A percentile compares a stretch with the other conserved stretches of the same genome.
phyloP scores from a whole-genome alignment of 768 basidiomycete species.

The Suillus plorans region DNA sequence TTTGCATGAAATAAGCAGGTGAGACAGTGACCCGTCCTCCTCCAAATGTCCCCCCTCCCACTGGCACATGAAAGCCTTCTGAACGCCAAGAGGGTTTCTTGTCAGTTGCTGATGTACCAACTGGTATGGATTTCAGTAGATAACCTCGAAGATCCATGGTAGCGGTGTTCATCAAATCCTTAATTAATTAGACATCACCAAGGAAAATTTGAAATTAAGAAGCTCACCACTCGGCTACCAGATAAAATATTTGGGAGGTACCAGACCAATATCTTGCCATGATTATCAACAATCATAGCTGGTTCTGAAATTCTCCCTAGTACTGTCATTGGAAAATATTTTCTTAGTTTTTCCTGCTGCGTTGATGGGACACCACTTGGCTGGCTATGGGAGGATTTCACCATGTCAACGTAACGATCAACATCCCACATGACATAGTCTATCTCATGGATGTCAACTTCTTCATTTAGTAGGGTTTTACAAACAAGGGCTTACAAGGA shows the following conservation, averaged over 20 bases:
- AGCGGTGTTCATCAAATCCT: background rate
- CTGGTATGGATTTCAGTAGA: background rate
- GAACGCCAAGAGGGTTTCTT: background rate
- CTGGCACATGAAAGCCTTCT: background rate
- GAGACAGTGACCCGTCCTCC: background rate
- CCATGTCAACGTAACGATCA: background rate
- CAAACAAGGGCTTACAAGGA: background rate
- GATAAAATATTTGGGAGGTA: background rate
- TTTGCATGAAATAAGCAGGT: background rate
- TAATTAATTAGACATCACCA: background rate
- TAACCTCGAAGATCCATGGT: background rate
- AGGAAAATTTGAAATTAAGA: background rate
- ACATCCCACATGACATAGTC: background rate
- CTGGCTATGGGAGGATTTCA: background rate
- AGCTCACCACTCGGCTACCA: background rate
- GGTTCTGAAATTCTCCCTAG: background rate
- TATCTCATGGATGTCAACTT: background rate
- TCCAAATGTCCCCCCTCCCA: background rate
- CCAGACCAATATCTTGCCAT: constrained; percentile 2
- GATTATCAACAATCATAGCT: background rate
- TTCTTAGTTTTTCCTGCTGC: background rate
- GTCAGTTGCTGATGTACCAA: background rate
- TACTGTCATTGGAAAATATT: background rate
- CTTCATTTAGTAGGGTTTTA: background rate
- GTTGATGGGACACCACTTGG: background rate